These are phyloP conservation scores for Alopecurus myosuroides DNA, from an alignment of 176 grass and related monocot genomes.

Conservation along the genomic window DNA sequence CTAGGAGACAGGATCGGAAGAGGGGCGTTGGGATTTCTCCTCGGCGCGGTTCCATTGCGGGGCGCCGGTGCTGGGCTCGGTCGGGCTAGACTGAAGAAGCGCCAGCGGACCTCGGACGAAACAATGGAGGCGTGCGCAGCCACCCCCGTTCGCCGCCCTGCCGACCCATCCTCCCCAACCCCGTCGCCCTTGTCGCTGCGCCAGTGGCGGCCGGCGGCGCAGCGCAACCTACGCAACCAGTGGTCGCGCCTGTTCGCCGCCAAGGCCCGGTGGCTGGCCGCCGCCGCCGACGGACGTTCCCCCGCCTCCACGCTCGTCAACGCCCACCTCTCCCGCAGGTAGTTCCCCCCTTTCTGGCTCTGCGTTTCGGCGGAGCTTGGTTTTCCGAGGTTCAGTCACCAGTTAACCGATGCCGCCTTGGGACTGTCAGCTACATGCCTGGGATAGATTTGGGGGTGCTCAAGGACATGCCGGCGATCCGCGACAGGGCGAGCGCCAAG, in stretches of 20 bases:
- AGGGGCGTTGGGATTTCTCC: too few species aligned
- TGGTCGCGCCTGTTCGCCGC: slow-evolving; percentile 52
- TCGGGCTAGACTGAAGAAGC: neutral
- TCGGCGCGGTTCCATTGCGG: too few species aligned
- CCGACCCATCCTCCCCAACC: neutral
- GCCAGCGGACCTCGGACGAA: neutral
- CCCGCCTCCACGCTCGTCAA: slow-evolving; percentile 67
- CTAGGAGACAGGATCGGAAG: too few species aligned
- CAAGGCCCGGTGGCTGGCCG: slow-evolving; percentile 52
- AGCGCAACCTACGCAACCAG: slow-evolving; percentile 71
- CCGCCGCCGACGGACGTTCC: slow-evolving; percentile 36
- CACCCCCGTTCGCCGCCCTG: slow-evolving; percentile 12
- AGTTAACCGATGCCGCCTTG: neutral
- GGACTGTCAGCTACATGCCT: slow-evolving; percentile 46
- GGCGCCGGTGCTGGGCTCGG: neutral
- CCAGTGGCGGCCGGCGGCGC: slow-evolving; percentile 55
- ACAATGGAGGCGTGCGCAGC: slow-evolving; percentile 14
- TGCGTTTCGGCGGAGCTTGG: neutral
- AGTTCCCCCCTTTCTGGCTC: neutral
- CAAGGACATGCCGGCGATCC: slow-evolving; percentile 71
- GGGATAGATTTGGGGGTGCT: slow-evolving; percentile 63
- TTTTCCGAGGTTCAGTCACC: neutral
- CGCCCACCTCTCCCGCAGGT: slow-evolving; percentile 48
- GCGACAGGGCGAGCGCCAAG: slow-evolving; percentile 59
- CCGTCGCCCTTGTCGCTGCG: slow-evolving; percentile 37